Percentiles rank a stretch among this genome's conserved stretches.
phyloP scores from a whole-genome alignment of 352 stramenopile species.

The Saprolegnia parasitica region DNA sequence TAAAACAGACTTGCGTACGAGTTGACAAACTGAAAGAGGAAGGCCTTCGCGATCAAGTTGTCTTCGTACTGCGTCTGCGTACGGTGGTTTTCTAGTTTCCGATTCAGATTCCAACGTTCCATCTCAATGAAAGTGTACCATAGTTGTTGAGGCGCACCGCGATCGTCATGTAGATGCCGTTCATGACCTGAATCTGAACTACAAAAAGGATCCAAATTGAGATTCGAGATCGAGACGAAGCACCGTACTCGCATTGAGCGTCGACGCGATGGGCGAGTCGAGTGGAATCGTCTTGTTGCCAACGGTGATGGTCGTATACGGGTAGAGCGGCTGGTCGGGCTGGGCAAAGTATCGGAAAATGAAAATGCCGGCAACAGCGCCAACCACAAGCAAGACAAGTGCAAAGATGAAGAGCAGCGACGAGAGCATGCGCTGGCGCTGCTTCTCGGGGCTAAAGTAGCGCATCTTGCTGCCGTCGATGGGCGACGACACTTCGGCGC shows the following conservation, averaged over 20 bases:
- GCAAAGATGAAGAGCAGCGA: conserved; percentile 70
- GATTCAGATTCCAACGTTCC: too few species aligned
- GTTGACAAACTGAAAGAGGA: conserved; percentile 83
- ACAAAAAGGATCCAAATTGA: too few species aligned
- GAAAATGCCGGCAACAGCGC: conserved; percentile 64
- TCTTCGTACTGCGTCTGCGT: conserved; percentile 96
- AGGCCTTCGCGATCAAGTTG: conserved; percentile 78
- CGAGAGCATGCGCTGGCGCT: conserved; percentile 59
- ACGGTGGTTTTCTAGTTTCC: conserved; percentile 97
- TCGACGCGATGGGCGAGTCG: conserved; percentile 54
- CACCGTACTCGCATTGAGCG: conserved; percentile 47
- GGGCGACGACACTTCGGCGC: conserved; percentile 61
- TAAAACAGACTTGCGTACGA: conserved; percentile 80
- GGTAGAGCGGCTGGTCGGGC: conserved; percentile 42
- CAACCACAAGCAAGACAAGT: conserved; percentile 63
- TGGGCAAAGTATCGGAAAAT: conserved; percentile 62
- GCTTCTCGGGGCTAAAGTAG: conserved; percentile 66
- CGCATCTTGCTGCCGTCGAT: conserved; percentile 67
- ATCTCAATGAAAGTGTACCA: too few species aligned
- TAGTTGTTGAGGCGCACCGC: conserved; percentile 62
- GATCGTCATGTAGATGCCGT: conserved; percentile 62
- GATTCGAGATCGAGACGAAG: too few species aligned
- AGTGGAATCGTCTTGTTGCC: conserved; percentile 31
- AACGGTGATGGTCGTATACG: conserved; percentile 53
- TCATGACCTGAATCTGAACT: conserved; percentile 79